Evolutionary conservation across 371 early-diverging fungal species (phyloP), one percentile per base, ranked within the genome.

Genomic region (Syncephalastrum contaminatum): DNA sequence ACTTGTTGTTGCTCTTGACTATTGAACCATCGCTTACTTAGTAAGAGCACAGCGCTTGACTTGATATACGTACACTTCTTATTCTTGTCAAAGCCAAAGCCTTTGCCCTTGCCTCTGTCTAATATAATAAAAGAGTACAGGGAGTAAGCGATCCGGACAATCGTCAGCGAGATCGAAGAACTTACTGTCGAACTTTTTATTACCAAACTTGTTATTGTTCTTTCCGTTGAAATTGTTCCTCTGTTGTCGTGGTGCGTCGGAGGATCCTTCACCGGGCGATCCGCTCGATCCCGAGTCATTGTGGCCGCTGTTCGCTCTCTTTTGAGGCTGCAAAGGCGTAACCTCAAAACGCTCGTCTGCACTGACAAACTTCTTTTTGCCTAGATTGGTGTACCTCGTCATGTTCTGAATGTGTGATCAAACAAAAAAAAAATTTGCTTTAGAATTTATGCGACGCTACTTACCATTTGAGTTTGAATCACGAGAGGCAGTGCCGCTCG

Each of bases 341-440:
- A 81, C 85, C 0, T 66, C 56, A 58, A 86, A 83, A 4, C 73
- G 73, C 25, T 70, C 73, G 25, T 75, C 66, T 2, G 83, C 72
- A 51, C 81, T 84, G 47, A 80, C 79, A 69, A 83, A 81, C 16
- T 75, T 78, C 63, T 85, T 85, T 50, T 81, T 69, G 22, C 73
- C 72, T 57, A 87, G 63, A 45, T 85, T 85, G 1, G 88, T 85
- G 53, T 85, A 78, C 49, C 88, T 65, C 13, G 88, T 87, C 88
- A 87, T 86, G 36, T 30, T 30, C 36, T 30, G 36, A 30, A 30
- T 30, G 36, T 6, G 36, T 6, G 36, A 30, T 30, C 36, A 30
- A 30, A 6, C 36, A 25, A 25, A 25, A 25, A 10, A 30, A 30
- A 30, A 30, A 30, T 30, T 30, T 30, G 7, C 10, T 30, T 30